Conservation (phyloP, 768 basidiomycete genomes). For the Hypsizygus marmoreus region DNA sequence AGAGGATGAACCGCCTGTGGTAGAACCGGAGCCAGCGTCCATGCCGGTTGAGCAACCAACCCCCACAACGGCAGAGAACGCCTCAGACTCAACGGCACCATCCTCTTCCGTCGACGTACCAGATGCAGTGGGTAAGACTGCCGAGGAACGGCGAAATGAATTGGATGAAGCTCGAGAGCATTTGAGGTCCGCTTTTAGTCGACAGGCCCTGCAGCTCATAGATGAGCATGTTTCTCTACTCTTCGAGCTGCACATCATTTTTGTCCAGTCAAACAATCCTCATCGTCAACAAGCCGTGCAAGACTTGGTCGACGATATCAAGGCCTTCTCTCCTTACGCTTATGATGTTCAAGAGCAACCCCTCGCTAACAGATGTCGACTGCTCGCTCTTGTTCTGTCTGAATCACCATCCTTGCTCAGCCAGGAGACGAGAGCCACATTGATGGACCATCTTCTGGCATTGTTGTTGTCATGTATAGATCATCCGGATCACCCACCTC, state of each 20-base stretch:
- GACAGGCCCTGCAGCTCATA: conserved; percentile 73
- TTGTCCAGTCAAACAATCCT: conserved; percentile 62
- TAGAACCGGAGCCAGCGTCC: conserved; percentile 14
- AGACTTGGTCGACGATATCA: conserved; percentile 77
- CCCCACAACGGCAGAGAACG: conserved; percentile 24
- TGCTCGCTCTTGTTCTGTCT: conserved; percentile 81
- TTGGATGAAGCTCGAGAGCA: conserved; percentile 68
- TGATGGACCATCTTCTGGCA: conserved; percentile 72
- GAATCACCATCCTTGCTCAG: conserved; percentile 68
- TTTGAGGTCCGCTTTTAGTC: conserved; percentile 63
- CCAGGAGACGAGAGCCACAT: conserved; percentile 49
- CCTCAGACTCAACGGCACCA: conserved; percentile 24
- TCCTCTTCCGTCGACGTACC: conserved; percentile 12
- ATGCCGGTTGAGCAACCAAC: conserved; percentile 29
- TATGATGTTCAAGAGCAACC: conserved; percentile 75
- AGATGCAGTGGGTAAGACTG: conserved; percentile 40
- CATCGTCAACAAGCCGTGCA: conserved; percentile 68
- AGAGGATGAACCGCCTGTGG: conserved; percentile 26
- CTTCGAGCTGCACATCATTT: conserved; percentile 85
- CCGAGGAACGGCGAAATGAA: conserved; percentile 66
- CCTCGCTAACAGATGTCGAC: conserved; percentile 78
- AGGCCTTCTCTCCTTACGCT: conserved; percentile 61
- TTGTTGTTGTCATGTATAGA: conserved; percentile 62
- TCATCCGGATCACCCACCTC: conserved; percentile 61
- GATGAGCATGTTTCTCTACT: conserved; percentile 87